Evolutionary conservation across 108 stramenopile genomes (phyloP).

Genomic region (Fragilaria radians): DNA sequence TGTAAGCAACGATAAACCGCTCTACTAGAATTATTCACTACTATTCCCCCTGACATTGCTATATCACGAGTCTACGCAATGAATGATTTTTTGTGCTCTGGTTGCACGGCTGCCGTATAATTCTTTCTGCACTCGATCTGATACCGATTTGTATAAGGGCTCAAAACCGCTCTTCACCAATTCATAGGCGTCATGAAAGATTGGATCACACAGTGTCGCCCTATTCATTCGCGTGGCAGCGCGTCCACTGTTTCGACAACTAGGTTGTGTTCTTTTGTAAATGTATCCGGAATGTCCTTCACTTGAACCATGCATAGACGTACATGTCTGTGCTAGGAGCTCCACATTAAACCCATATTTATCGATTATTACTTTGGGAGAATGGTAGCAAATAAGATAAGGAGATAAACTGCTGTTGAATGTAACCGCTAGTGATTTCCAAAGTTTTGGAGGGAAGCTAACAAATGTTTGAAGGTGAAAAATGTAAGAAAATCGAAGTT

Average conservation of each 20-base stretch:
- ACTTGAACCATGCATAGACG: constrained; percentile 85
- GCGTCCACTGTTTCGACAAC: no score
- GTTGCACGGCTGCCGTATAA: constrained; percentile 24
- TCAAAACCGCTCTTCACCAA: constrained; percentile 33
- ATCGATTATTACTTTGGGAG: constrained; percentile 61
- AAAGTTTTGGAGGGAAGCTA: constrained; percentile 69
- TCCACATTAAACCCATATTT: constrained; percentile 75
- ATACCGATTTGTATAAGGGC: constrained; percentile 22
- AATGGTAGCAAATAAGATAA: constrained; percentile 79
- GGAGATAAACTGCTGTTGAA: constrained; percentile 54
- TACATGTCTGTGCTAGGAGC: constrained; percentile 48
- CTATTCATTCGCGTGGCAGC: background rate
- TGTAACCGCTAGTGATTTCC: constrained; percentile 50
- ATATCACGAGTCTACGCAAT: background rate
- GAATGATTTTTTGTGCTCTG: background rate
- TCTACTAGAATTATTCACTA: no score
- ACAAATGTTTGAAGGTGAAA: background rate
- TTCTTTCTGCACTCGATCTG: constrained; percentile 26
- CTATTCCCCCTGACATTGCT: no score
- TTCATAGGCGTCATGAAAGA: constrained; percentile 47
- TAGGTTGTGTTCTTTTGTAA: constrained; percentile 49
- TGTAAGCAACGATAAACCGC: no score
- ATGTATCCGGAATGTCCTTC: constrained; percentile 79
- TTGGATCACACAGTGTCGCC: constrained; percentile 50
- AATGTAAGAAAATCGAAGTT: background rate